Evolutionary conservation across 2,329 filamentous ascomycete genomes (phyloP).

Genomic region (Fusarium udum): DNA sequence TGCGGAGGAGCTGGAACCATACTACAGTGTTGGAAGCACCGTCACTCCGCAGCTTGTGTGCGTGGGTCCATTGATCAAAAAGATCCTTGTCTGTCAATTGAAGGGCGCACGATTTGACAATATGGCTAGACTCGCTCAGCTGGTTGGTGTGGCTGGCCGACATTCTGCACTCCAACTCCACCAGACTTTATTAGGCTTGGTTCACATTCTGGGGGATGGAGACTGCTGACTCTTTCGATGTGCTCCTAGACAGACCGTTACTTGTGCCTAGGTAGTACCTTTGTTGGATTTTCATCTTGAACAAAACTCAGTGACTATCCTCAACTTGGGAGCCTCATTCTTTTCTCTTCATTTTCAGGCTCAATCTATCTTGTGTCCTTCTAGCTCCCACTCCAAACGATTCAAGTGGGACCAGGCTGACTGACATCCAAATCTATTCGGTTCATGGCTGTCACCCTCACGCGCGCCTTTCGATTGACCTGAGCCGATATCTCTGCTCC

Average conservation of each 20-base stretch:
- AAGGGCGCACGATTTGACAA: conserved; percentile 44
- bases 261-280: conserved; percentile 1
- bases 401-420: conserved; percentile 21
- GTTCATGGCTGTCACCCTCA: conserved; percentile 27
- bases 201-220: conserved; percentile 16
- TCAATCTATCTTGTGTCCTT: conserved; percentile 6
- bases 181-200: conserved; percentile 8
- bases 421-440: conserved; percentile 7
- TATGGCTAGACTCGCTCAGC: conserved; percentile 35
- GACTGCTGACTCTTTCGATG: conserved; percentile 31
- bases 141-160: conserved; percentile 35
- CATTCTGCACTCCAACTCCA: conserved; percentile 25
- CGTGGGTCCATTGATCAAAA: conserved; percentile 25
- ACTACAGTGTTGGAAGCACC: conserved; percentile 33
- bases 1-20: not conserved
- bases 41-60: conserved; percentile 15
- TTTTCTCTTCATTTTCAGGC: conserved; percentile 16
- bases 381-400: conserved; percentile 15
- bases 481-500: conserved; percentile 25
- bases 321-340: conserved; percentile 16
- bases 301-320: conserved; percentile 41
- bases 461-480: conserved; percentile 39
- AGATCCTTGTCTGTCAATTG: conserved; percentile 43
- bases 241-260: conserved; percentile 16
- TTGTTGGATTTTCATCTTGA: conserved; percentile 22